A percentile compares a stretch with the other conserved stretches of the same genome.
phyloP scores from a whole-genome alignment of 345 rosid species.

The Ailanthus altissimus region DNA sequence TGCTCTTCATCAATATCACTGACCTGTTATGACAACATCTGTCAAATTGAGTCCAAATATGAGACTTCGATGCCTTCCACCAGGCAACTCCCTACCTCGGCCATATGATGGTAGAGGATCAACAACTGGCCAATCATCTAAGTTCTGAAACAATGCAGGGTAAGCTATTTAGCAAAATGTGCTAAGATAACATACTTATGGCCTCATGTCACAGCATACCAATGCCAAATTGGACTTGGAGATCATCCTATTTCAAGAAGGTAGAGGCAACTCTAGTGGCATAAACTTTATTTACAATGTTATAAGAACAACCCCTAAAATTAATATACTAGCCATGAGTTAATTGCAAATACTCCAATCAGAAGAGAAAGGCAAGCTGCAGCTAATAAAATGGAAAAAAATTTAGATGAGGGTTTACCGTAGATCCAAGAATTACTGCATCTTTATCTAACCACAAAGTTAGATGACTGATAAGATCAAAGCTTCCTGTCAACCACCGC shows the following conservation, averaged over 20 bases:
- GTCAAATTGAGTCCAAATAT: conserved; percentile 86
- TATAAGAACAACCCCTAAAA: background rate
- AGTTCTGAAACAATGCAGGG: conserved; percentile 46
- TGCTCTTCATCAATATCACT: conserved; percentile 22
- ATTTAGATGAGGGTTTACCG: conserved; percentile 41
- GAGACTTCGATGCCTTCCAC: conserved; percentile 86
- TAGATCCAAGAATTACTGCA: conserved; percentile 93
- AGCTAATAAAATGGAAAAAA: background rate
- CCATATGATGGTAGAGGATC: conserved; percentile 98
- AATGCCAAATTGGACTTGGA: conserved; percentile 11
- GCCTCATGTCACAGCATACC: conserved; percentile 9
- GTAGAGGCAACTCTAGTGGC: background rate
- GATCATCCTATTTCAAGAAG: conserved; percentile 11
- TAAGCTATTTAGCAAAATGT: conserved; percentile 14
- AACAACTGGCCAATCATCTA: conserved; percentile 89
- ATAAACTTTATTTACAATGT: background rate
- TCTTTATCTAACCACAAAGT: conserved; percentile 87
- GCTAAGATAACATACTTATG: conserved; percentile 10
- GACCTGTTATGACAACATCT: conserved; percentile 93
- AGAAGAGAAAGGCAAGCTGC: background rate
- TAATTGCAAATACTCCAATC: conserved; percentile 3
- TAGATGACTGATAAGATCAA: conserved; percentile 91
- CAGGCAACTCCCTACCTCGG: conserved; percentile 91
- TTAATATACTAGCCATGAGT: background rate
- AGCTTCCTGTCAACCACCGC: conserved; percentile 97